Evolutionary conservation across 2,329 filamentous ascomycete genomes (phyloP).

Genomic region (Eutypa lata): DNA sequence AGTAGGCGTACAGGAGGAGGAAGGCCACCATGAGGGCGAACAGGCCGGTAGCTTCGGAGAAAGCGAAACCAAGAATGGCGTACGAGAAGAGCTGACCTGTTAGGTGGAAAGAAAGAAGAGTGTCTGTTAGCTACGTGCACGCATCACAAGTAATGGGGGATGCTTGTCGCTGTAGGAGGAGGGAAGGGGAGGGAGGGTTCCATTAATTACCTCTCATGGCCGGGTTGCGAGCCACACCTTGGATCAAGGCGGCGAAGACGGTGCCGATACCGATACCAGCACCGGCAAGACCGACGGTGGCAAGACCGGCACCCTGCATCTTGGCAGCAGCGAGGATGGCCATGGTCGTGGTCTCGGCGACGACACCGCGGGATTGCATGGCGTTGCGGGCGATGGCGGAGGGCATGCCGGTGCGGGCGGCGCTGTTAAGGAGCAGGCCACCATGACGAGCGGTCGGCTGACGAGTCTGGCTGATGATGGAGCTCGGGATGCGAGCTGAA

Average conservation of each 20-base stretch:
- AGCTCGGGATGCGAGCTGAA: slow-evolving; percentile 22
- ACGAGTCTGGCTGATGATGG: slow-evolving; percentile 18
- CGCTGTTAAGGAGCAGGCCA: slow-evolving; percentile 21
- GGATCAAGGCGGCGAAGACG: slow-evolving; percentile 52
- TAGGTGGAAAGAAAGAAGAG: slow-evolving; percentile 15
- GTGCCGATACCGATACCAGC: slow-evolving; percentile 43
- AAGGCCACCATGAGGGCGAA: slow-evolving; percentile 49
- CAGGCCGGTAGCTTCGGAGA: slow-evolving; percentile 60
- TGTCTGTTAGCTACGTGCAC: neutral
- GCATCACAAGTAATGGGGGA: too few relatives aligned
- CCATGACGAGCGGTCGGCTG: slow-evolving; percentile 14
- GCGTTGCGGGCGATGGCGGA: slow-evolving; percentile 15
- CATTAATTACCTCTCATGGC: slow-evolving; percentile 47
- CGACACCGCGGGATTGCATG: slow-evolving; percentile 24
- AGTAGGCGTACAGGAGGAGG: slow-evolving; percentile 17
- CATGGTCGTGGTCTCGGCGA: slow-evolving; percentile 22
- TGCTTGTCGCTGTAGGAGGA: too few relatives aligned
- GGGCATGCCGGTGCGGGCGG: slow-evolving; percentile 11
- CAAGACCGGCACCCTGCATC: slow-evolving; percentile 11
- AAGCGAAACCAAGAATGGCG: slow-evolving; percentile 63
- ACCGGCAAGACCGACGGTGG: slow-evolving; percentile 26
- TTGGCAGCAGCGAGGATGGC: slow-evolving; percentile 12
- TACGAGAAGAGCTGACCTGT: slow-evolving; percentile 42
- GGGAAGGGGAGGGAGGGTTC: too few relatives aligned
- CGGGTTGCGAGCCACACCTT: slow-evolving; percentile 54